Conservation (phyloP, 1,284 basidiomycete genomes). For the Sanghuangporus sanghuang region DNA sequence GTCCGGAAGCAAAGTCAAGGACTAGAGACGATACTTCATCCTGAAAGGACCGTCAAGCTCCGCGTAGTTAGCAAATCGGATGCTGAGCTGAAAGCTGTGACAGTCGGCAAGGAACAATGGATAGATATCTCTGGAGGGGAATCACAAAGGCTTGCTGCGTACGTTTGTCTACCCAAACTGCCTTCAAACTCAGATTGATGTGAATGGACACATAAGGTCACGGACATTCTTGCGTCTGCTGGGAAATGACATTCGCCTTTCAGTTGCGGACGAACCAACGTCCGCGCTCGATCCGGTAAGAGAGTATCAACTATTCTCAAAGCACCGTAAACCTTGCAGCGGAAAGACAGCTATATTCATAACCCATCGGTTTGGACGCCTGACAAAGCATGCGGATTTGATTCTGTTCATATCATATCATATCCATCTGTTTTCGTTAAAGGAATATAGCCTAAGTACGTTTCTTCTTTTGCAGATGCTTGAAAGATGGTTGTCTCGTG, state of each 20-base stretch:
- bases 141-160: slow-evolving; percentile 33
- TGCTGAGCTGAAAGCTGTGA: background rate
- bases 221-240: slow-evolving; percentile 41
- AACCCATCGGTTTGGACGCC: slow-evolving; percentile 63
- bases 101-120: slow-evolving; percentile 27
- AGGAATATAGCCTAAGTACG: too few relatives aligned
- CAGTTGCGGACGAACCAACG: slow-evolving; percentile 49
- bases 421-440: background rate
- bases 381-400: slow-evolving; percentile 57
- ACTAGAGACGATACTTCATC: slow-evolving; percentile 30
- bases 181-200: background rate
- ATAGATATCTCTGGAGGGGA: slow-evolving; percentile 37
- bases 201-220: slow-evolving; percentile 22
- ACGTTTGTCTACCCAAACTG: background rate
- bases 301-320: slow-evolving; percentile 46
- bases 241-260: slow-evolving; percentile 38
- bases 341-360: slow-evolving; percentile 67
- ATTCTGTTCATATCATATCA: slow-evolving; percentile 42
- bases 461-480: slow-evolving; percentile 33
- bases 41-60: slow-evolving; percentile 23
- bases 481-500: slow-evolving; percentile 50
- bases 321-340: slow-evolving; percentile 41
- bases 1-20: slow-evolving; percentile 23
- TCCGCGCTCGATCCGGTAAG: slow-evolving; percentile 48
- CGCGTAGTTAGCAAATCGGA: slow-evolving; percentile 25